Conservation (phyloP, 306 rosid species). For the Vigna angularis region DNA sequence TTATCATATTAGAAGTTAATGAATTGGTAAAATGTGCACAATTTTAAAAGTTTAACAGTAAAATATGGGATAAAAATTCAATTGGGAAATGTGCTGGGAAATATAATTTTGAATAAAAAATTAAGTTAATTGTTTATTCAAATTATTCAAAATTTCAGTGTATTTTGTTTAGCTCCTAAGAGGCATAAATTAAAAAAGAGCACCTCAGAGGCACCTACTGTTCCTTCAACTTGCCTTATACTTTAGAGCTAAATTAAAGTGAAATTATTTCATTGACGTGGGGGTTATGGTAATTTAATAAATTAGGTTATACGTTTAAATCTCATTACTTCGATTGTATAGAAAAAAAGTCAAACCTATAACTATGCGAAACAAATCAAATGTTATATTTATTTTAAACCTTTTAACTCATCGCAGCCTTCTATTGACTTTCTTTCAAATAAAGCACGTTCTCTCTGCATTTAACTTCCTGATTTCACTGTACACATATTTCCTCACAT, state of each 20-base stretch:
- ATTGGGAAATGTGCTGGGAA: too few species aligned
- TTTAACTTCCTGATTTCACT: too few species aligned
- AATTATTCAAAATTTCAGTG: neutral
- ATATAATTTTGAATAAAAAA: too few species aligned
- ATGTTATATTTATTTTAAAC: neutral
- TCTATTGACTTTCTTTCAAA: neutral
- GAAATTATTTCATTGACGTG: constrained; percentile 1
- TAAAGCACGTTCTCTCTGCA: too few species aligned
- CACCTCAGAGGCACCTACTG: neutral
- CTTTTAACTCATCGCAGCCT: constrained; percentile 3
- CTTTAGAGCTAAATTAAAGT: neutral
- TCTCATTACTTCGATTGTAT: neutral
- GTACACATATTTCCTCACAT: too few species aligned
- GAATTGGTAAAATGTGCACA: too few species aligned
- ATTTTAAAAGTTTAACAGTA: too few species aligned
- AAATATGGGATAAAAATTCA: neutral
- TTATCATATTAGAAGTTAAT: too few species aligned
- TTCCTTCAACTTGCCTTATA: neutral
- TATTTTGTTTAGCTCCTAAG: neutral
- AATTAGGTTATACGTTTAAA: neutral
- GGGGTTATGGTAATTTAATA: neutral
- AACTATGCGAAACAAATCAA: constrained; percentile 4
- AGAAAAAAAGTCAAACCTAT: neutral
- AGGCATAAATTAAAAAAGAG: neutral
- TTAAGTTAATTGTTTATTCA: neutral